phyloP scores from a whole-genome alignment of 257 asterid genomes.

The Solanum megistacrolobum region DNA sequence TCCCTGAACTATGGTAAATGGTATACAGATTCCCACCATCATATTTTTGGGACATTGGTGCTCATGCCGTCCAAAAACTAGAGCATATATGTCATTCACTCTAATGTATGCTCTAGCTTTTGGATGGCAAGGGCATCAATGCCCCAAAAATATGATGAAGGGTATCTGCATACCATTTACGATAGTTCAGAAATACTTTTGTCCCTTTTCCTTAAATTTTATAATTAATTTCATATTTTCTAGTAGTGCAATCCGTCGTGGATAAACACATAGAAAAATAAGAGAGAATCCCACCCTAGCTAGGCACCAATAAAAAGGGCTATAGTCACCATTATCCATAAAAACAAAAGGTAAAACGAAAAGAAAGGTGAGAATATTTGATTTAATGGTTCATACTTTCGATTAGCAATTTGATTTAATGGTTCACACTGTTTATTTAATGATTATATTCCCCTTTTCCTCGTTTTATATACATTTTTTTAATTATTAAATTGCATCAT shows the following conservation, averaged over 20 bases:
- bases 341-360: not conserved
- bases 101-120: not conserved
- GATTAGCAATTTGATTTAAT: not conserved
- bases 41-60: not conserved
- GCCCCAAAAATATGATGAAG: too few species aligned
- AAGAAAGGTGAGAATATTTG: not conserved
- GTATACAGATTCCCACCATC: too few species aligned
- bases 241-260: not conserved
- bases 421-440: not conserved
- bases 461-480: not conserved
- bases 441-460: not conserved
- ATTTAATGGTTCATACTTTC: not conserved
- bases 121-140: accelerated
- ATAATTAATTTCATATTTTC: not conserved
- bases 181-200: accelerated
- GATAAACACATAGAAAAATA: not conserved
- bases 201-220: accelerated
- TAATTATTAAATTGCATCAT: not conserved
- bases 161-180: accelerated
- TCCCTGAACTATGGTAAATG: not conserved
- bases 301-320: not conserved
- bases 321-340: not conserved
- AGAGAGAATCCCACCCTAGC: not conserved
- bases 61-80: too few species aligned
- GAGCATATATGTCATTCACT: not conserved